Evolutionary conservation across 345 rosid species (phyloP).

Genomic region (Gossypium bickii): DNA sequence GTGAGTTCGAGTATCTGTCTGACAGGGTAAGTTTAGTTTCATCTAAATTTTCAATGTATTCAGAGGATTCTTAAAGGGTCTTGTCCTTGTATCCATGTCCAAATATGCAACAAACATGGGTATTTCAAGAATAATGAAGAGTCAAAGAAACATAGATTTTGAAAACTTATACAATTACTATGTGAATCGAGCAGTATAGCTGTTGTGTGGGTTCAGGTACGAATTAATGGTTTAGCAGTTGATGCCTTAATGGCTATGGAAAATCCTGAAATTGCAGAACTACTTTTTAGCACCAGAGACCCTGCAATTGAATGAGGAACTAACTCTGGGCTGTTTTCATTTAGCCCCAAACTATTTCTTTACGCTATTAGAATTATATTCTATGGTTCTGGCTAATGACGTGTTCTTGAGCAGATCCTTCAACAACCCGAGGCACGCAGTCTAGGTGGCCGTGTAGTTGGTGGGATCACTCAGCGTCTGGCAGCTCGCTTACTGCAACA

Average conservation of each 20-base stretch:
- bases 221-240: not conserved
- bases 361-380: not conserved
- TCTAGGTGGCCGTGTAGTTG: slow-evolving; percentile 70
- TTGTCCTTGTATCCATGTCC: not conserved
- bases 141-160: not conserved
- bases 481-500: slow-evolving; percentile 91
- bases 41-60: not conserved
- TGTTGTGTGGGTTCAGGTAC: not conserved
- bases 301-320: not conserved
- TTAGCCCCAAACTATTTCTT: not conserved
- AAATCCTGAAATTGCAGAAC: not conserved
- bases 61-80: not conserved
- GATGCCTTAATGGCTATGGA: not conserved
- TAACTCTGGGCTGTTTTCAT: not conserved
- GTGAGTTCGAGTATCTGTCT: not conserved
- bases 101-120: not conserved
- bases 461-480: slow-evolving; percentile 81
- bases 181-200: not conserved
- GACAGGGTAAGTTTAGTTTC: not conserved
- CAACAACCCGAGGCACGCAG: slow-evolving; percentile 79
- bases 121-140: not conserved
- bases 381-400: slow-evolving; percentile 7
- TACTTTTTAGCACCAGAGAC: not conserved
- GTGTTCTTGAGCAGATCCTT: slow-evolving; percentile 51
- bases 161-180: not conserved